A percentile compares a stretch with the other conserved stretches of the same genome.
Evolutionary conservation across 179 eudicot species (phyloP).

Genomic region (Silene vulgaris): DNA sequence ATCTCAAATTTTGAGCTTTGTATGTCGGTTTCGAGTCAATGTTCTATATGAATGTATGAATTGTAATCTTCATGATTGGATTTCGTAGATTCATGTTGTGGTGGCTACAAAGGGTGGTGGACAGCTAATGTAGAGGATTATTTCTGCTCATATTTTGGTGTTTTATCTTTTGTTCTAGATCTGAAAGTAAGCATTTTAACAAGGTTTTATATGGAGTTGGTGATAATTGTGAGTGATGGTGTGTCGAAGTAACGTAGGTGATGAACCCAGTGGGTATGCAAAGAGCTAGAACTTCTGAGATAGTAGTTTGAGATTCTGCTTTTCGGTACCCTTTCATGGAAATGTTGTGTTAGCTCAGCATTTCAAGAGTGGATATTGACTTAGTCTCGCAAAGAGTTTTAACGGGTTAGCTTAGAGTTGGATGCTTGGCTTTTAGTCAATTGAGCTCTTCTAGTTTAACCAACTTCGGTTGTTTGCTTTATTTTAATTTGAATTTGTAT

Average conservation of each 20-base stretch:
- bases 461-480: slow-evolving; percentile 8
- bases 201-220: neutral
- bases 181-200: neutral
- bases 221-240: too few relatives aligned
- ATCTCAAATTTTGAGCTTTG: neutral
- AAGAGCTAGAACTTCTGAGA: neutral
- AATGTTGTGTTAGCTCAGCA: neutral
- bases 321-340: neutral
- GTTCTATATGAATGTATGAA: neutral
- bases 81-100: neutral
- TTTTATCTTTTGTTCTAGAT: neutral
- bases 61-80: neutral
- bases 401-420: neutral
- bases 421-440: neutral
- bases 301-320: neutral
- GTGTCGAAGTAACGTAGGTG: too few relatives aligned
- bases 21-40: neutral
- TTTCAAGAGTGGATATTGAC: slow-evolving; percentile 14
- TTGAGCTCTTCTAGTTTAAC: slow-evolving; percentile 10
- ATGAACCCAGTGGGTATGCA: neutral
- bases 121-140: neutral
- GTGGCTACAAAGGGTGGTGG: neutral
- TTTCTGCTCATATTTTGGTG: neutral
- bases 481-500: neutral
- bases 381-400: neutral